These are phyloP conservation scores for Aureobasidium sp. DNA, from an alignment of 2,329 filamentous ascomycete genomes.

Conservation along the genomic window DNA sequence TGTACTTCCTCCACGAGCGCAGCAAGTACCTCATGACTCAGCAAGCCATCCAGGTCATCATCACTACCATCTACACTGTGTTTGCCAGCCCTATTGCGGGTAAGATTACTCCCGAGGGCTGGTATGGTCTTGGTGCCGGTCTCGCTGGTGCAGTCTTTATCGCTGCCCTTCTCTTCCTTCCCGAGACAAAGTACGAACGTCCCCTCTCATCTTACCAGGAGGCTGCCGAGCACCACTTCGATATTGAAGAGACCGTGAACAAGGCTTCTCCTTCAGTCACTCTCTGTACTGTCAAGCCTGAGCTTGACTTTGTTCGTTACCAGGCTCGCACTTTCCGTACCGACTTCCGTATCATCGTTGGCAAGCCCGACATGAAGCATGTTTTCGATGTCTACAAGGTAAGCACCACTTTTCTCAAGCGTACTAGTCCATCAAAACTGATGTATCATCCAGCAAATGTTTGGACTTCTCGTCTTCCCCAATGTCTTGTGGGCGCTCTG, in stretches of 20 bases:
- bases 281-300: constrained; percentile 26
- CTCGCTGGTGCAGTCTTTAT: constrained; percentile 40
- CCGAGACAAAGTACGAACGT: constrained; percentile 49
- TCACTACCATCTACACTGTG: constrained; percentile 42
- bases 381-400: constrained; percentile 32
- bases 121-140: constrained; percentile 48
- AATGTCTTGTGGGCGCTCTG: constrained; percentile 48
- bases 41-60: constrained; percentile 44
- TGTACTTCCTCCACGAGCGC: constrained; percentile 26
- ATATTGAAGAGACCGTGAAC: not conserved
- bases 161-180: constrained; percentile 44
- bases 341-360: constrained; percentile 47
- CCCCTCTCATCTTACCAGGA: constrained; percentile 43
- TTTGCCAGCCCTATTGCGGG: constrained; percentile 49
- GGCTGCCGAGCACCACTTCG: constrained; percentile 15
- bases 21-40: constrained; percentile 48
- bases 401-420: constrained; percentile 11
- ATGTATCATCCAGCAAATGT: constrained; percentile 27
- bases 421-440: no score
- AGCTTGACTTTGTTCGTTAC: constrained; percentile 43
- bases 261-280: not conserved
- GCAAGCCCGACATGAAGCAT: constrained; percentile 43
- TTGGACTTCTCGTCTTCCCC: constrained; percentile 38
- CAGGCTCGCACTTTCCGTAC: constrained; percentile 40
- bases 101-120: constrained; percentile 45